Conservation (phyloP, 1,139 yeast genomes). For the Maudiozyma humilis region DNA sequence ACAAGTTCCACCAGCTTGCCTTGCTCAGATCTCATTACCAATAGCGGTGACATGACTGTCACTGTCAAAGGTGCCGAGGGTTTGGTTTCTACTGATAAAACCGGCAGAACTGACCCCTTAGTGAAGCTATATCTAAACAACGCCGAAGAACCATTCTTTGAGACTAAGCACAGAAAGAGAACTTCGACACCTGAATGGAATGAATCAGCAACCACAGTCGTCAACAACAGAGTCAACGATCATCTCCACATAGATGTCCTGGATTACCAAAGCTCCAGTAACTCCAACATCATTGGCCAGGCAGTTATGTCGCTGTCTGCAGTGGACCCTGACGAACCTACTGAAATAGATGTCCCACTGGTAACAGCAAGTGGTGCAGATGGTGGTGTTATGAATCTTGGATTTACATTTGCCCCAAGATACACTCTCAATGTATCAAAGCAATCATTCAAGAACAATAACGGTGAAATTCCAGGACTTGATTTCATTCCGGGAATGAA, state of each 20-base stretch:
- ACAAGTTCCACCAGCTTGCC: constrained; percentile 52
- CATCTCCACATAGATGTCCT: constrained; percentile 48
- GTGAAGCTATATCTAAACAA: constrained; percentile 58
- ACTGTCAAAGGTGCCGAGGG: constrained; percentile 54
- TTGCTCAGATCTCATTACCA: constrained; percentile 61
- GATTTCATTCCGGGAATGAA: constrained; percentile 34
- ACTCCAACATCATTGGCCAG: constrained; percentile 71
- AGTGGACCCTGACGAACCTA: constrained; percentile 49
- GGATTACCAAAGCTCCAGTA: constrained; percentile 93
- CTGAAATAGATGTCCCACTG: constrained; percentile 49
- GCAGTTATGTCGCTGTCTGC: constrained; percentile 53
- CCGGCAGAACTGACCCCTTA: constrained; percentile 89
- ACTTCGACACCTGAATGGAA: constrained; percentile 86
- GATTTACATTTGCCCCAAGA: constrained; percentile 58
- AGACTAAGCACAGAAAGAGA: constrained; percentile 56
- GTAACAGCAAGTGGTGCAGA: constrained; percentile 40
- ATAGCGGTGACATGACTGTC: constrained; percentile 61
- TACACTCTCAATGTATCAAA: constrained; percentile 40
- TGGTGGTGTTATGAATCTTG: constrained; percentile 58
- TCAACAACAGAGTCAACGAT: constrained; percentile 56
- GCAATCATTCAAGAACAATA: constrained; percentile 24
- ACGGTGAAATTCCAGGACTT: constrained; percentile 32
- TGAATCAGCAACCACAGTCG: constrained; percentile 44
- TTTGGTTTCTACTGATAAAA: constrained; percentile 70
- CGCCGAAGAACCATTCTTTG: constrained; percentile 40